Conservation (phyloP, 2,329 filamentous ascomycete genomes). For the Chalara sp. region DNA sequence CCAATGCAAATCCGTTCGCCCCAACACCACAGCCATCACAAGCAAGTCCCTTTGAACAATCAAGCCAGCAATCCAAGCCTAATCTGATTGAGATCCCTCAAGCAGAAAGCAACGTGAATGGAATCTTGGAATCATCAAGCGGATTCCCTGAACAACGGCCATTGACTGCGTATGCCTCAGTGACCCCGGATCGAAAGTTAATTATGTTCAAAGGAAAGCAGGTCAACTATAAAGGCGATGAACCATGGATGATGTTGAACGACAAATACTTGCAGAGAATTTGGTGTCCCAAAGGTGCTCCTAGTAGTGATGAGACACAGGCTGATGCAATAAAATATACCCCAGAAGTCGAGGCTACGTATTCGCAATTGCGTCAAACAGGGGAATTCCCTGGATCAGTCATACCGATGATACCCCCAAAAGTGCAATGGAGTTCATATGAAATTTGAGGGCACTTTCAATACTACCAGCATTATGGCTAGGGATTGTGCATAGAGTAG, state of each 20-base stretch:
- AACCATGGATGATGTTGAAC: constrained; percentile 42
- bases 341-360: constrained; percentile 53
- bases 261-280: constrained; percentile 57
- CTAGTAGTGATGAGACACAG: constrained; percentile 58
- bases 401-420: constrained; percentile 74
- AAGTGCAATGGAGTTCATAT: constrained; percentile 67
- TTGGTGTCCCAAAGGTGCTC: constrained; percentile 68
- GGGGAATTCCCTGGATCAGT: constrained; percentile 63
- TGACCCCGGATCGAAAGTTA: constrained; percentile 32
- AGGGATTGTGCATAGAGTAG: too few species aligned
- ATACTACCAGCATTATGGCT: too few species aligned
- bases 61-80: background rate
- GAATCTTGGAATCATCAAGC: background rate
- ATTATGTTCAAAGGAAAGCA: constrained; percentile 56
- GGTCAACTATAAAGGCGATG: constrained; percentile 49
- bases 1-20: constrained; percentile 6
- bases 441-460: constrained; percentile 29
- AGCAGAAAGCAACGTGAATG: constrained; percentile 4
- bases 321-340: constrained; percentile 49
- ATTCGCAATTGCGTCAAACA: constrained; percentile 55
- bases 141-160: constrained; percentile 9
- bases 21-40: constrained; percentile 1
- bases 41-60: constrained; percentile 4
- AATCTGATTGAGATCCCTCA: background rate
- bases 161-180: constrained; percentile 15